Conservation (phyloP, 768 basidiomycete genomes). For the Termitomyces sp. region DNA sequence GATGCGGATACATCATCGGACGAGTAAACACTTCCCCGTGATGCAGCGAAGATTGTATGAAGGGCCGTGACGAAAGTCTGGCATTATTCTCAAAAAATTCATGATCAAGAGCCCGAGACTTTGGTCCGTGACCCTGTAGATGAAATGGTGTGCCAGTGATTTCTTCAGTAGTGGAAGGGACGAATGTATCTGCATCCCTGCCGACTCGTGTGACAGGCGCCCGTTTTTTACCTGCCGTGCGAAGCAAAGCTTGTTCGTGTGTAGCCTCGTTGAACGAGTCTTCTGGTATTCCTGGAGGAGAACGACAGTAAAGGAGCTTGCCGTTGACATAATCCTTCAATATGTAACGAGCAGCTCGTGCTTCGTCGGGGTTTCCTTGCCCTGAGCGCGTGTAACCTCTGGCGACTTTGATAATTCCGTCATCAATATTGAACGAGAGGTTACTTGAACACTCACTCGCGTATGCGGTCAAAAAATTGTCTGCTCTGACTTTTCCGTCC, state of each 20-base stretch:
- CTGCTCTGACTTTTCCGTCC: slow-evolving; percentile 64
- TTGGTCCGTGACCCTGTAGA: slow-evolving; percentile 31
- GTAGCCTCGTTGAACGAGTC: slow-evolving; percentile 72
- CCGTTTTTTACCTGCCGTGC: slow-evolving; percentile 73
- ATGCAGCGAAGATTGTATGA: slow-evolving; percentile 52
- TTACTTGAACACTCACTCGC: slow-evolving; percentile 62
- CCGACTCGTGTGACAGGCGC: slow-evolving; percentile 84
- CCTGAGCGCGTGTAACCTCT: slow-evolving; percentile 90
- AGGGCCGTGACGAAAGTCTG: slow-evolving; percentile 50
- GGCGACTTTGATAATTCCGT: slow-evolving; percentile 55
- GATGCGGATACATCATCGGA: slow-evolving; percentile 72
- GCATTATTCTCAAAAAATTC: slow-evolving; percentile 71
- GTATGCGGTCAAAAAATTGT: slow-evolving; percentile 81
- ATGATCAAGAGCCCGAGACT: slow-evolving; percentile 67
- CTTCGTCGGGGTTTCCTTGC: slow-evolving; percentile 96
- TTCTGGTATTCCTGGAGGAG: slow-evolving; percentile 68
- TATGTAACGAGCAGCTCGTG: slow-evolving; percentile 85
- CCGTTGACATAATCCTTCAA: slow-evolving; percentile 98
- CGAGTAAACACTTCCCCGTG: slow-evolving; percentile 60
- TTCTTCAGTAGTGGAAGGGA: slow-evolving; percentile 33
- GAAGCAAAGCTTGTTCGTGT: slow-evolving; percentile 51
- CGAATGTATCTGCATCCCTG: slow-evolving; percentile 80
- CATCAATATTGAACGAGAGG: slow-evolving; percentile 1
- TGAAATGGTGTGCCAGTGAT: slow-evolving; percentile 18
- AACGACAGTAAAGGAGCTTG: slow-evolving; percentile 84